Percentiles rank a stretch among this genome's conserved stretches.
These are phyloP conservation scores for Russula abietina DNA, from an alignment of 768 basidiomycete genomes.

Conservation along the genomic window DNA sequence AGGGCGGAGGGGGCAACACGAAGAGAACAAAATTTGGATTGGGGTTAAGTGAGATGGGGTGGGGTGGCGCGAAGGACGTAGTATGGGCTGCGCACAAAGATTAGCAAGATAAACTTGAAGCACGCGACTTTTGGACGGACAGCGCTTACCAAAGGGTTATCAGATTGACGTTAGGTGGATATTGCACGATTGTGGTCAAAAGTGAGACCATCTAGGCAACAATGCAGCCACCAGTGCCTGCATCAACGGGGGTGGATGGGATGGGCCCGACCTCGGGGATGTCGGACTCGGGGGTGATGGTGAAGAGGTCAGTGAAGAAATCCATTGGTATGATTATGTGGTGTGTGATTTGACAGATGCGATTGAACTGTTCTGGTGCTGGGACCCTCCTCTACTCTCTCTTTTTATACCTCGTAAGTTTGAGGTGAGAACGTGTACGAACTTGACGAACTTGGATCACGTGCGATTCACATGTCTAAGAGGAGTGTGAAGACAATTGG, in stretches of 20 bases:
- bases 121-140: too few relatives aligned
- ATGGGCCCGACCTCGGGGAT: neutral
- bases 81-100: neutral
- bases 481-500: neutral
- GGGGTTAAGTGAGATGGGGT: too few relatives aligned
- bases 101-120: neutral
- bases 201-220: neutral
- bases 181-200: neutral
- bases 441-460: neutral
- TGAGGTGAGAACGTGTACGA: neutral
- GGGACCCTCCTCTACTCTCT: neutral
- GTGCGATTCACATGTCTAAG: neutral
- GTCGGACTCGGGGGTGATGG: neutral
- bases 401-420: neutral
- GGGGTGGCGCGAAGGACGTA: neutral
- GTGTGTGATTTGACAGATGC: neutral
- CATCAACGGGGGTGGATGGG: conserved; percentile 1
- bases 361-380: neutral
- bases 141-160: neutral
- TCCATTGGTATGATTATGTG: neutral
- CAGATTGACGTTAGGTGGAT: neutral
- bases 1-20: neutral
- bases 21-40: neutral
- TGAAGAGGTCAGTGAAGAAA: neutral
- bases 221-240: neutral